Evolutionary conservation across 768 basidiomycete species (phyloP).

Genomic region (Vararia minispora): DNA sequence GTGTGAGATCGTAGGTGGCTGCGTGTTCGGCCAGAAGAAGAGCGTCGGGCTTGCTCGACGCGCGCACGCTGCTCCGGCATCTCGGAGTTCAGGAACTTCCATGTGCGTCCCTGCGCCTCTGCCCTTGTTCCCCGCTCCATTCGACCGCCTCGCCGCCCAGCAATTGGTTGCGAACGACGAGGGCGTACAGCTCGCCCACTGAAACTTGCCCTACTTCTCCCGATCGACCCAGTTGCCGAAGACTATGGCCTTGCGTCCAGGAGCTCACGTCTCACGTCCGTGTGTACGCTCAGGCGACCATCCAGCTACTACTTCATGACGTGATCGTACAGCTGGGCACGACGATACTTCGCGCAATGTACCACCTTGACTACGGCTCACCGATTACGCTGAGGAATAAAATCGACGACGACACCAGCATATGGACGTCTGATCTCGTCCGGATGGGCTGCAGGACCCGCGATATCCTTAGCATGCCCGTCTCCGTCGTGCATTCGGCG

Average conservation of each 20-base stretch:
- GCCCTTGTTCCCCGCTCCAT: neutral
- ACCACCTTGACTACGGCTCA: conserved; percentile 83
- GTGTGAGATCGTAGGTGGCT: conserved; percentile 82
- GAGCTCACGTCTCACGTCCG: conserved; percentile 91
- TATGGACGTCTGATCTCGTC: conserved; percentile 76
- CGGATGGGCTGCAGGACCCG: conserved; percentile 78
- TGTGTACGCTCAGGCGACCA: conserved; percentile 77
- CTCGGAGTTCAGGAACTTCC: conserved; percentile 77
- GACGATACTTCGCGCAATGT: conserved; percentile 56
- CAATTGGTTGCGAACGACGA: conserved; percentile 95
- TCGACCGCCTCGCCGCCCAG: conserved; percentile 26
- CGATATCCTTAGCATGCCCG: conserved; percentile 76
- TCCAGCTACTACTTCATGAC: conserved; percentile 68
- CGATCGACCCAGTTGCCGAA: conserved; percentile 46
- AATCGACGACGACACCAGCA: conserved; percentile 64
- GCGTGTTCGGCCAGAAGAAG: conserved; percentile 68
- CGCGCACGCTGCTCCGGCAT: conserved; percentile 77
- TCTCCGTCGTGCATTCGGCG: conserved; percentile 79
- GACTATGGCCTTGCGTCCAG: conserved; percentile 86
- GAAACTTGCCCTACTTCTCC: conserved; percentile 33
- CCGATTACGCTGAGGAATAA: conserved; percentile 73
- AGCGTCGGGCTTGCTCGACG: conserved; percentile 72
- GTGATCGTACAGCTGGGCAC: conserved; percentile 61
- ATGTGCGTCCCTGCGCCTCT: conserved; percentile 34
- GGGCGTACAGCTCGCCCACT: conserved; percentile 76